A percentile compares a stretch with the other conserved stretches of the same genome.
These are phyloP conservation scores for Chalciporus piperatus DNA, from an alignment of 768 basidiomycete species.

Conservation along the genomic window DNA sequence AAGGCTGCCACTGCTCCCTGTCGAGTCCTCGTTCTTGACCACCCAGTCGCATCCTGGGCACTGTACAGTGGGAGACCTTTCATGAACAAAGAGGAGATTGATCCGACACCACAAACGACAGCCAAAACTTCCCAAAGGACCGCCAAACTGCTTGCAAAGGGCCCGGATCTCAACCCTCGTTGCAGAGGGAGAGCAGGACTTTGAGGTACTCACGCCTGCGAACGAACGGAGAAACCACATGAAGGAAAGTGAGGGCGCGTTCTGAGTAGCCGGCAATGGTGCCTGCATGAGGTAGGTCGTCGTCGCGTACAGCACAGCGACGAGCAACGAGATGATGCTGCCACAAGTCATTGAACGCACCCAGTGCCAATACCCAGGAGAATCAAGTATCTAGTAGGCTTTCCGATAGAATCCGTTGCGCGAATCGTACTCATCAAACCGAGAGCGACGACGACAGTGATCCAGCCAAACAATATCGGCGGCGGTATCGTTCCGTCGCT, in stretches of 20 bases:
- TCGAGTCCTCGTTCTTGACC: too few relatives aligned
- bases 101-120: too few relatives aligned
- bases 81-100: too few relatives aligned
- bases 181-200: not conserved
- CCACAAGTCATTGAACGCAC: not conserved
- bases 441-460: slow-evolving; percentile 29
- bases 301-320: slow-evolving; percentile 4
- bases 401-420: slow-evolving; percentile 21
- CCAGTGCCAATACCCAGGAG: slow-evolving; percentile 2
- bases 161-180: too few relatives aligned
- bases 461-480: slow-evolving; percentile 35
- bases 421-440: slow-evolving; percentile 35
- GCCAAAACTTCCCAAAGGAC: too few relatives aligned
- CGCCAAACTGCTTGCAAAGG: too few relatives aligned
- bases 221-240: slow-evolving; percentile 38
- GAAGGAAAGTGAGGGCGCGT: too few relatives aligned
- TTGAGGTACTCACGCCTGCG: slow-evolving; percentile 26
- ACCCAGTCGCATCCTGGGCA: too few relatives aligned
- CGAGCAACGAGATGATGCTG: not conserved
- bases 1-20: too few relatives aligned
- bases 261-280: slow-evolving; percentile 39
- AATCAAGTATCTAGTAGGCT: slow-evolving; percentile 13
- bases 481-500: slow-evolving; percentile 30
- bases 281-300: slow-evolving; percentile 47
- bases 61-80: too few relatives aligned